Base-by-base conservation (phyloP, 208 protist species). In the Leishmania aethiopica region DNA sequence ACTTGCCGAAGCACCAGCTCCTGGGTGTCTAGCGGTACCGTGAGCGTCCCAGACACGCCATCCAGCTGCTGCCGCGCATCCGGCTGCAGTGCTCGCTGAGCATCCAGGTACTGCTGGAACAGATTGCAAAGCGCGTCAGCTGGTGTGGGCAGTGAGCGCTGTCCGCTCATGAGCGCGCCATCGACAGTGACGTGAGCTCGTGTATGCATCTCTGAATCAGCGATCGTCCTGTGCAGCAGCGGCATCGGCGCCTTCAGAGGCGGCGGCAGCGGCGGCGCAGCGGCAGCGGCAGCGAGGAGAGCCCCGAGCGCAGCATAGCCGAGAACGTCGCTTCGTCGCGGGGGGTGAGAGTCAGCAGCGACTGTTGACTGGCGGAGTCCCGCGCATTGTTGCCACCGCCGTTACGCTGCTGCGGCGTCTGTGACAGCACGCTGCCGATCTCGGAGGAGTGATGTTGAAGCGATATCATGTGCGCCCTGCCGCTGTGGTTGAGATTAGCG, bases 1-100 rank as follows among this genome's bases (percentile, higher is more conserved):
- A 84, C 81, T 49, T 80, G 64, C 75, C 71, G 64, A 32, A 84
- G 67, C 53, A 84, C 81, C 64, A 59, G 45, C 67, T 84, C 81
- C 75, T 84, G 81, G 45, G 77, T 22, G n/a, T 47, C 53, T 25
- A 80, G 67, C 7, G 81, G 75, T 22, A 84, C 37, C 5, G 45
- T 35, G 13, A 59, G 45, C 32, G 28, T 10, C 28, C 45, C 47
- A 19, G 66, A 10, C 8, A 49, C 42, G 1, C 73, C 47, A 51
- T 51, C 45, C 51, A 80, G 75, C 75, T 75, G 75, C 32, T n/a
- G 51, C 75, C 62, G 51, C 66, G 15, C 71, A 19, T 40, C 47
- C 32, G 75, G 66, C 66, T 76, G 40, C 55, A 76, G n/a, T 32
- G 75, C 75, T 17, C 81, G 75, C 75, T 84, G 81, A 45, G 81